Evolutionary conservation across 768 basidiomycete species (phyloP), one percentile per base, ranked within the genome.

Genomic region (Fibroporia radiculosa): DNA sequence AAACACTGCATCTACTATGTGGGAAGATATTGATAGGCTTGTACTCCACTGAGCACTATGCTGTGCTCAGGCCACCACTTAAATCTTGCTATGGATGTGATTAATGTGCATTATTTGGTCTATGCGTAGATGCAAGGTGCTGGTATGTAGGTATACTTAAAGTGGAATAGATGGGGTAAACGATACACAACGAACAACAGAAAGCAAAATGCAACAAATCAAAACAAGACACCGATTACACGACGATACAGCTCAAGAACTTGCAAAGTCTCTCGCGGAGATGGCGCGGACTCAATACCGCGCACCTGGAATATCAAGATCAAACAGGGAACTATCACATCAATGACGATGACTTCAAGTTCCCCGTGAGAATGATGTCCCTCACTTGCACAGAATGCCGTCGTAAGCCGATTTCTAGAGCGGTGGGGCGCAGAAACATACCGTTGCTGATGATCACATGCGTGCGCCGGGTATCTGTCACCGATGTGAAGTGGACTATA

Each of bases 401-500:
- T 24, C 6, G 27, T 32, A 23, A 38, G 18, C n/a, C n/a, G n/a
- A n/a, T n/a, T n/a, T n/a, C n/a, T n/a, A n/a, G 16, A 25, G 18
- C 28, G 40, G 31, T 3, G 13, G 37, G 10, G 18, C 6, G 25
- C 14, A 5, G 20, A 41, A 18, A 63, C 77, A 47, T 54, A 87
- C 86, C 85, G 48, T 73, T 75, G 26, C 77, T 66, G 53, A 90
- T 89, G 56, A 90, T 88, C 13, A 73, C 80, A 29, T 74, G 70
- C 28, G 87, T 90, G 52, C 72, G 69, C 58, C 74, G 72, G 47
- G 83, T 87, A 64, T 90, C 85, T n/a, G 81, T 87, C 39, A 90
- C 87, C 42, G 84, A 75, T 8, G 87, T 90, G 45, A 81, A 69
- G 62, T 90, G 86, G 43, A 85, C 87, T 90, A 50, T 12, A 22